Conservation (phyloP, 305 asterid genomes). For the Fraxinus latifolia region DNA sequence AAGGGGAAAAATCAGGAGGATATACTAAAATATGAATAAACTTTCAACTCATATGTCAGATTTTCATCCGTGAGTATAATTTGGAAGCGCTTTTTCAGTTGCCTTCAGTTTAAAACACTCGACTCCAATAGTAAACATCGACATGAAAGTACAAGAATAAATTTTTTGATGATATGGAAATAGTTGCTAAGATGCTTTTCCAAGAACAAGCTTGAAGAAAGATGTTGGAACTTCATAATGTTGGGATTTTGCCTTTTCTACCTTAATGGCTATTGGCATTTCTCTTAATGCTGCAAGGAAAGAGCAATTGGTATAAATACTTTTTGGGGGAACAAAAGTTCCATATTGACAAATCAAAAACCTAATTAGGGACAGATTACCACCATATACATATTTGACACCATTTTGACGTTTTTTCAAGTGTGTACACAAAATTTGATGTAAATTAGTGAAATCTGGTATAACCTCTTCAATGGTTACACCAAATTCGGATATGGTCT, state of each 20-base stretch:
- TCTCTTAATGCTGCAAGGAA: constrained; percentile 60
- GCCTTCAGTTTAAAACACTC: not conserved
- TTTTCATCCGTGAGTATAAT: no score
- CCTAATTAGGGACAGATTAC: not conserved
- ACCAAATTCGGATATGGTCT: no score
- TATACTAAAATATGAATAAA: no score
- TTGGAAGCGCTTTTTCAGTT: not conserved
- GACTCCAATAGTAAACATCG: not conserved
- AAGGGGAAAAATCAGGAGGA: no score
- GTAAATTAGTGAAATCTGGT: no score
- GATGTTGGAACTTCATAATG: constrained; percentile 83
- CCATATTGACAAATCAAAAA: not conserved
- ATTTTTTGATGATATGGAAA: not conserved
- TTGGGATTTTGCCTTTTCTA: constrained; percentile 69
- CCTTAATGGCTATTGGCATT: constrained; percentile 78
- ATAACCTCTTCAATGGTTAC: no score
- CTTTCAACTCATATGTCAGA: no score
- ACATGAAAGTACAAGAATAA: not conserved
- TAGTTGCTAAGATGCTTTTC: constrained; percentile 58
- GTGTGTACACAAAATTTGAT: no score
- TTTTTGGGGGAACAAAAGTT: not conserved
- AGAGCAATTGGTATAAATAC: constrained; percentile 1
- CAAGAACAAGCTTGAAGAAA: constrained; percentile 83
- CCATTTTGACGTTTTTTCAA: not conserved
- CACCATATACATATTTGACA: not conserved